phyloP scores from a whole-genome alignment of 148 eudicot species.

The Fagopyrum homotropicum region DNA sequence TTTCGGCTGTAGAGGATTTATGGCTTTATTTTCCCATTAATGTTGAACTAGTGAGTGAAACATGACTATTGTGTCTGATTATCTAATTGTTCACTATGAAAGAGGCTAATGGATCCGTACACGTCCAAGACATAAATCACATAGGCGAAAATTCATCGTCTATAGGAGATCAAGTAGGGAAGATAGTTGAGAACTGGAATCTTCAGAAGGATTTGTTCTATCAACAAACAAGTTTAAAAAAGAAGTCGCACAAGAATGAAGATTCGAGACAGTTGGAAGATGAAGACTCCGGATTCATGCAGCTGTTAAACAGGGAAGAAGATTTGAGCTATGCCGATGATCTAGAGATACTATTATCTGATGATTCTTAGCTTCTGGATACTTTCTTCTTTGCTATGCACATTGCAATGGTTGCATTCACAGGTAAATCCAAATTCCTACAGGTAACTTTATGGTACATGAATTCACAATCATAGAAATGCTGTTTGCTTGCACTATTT shows the following conservation, averaged over 20 bases:
- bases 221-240: slow-evolving; percentile 16
- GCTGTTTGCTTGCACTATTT: too few species aligned
- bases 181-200: slow-evolving; percentile 53
- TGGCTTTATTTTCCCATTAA: too few species aligned
- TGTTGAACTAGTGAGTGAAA: too few species aligned
- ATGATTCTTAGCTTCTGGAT: background rate
- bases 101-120: slow-evolving; percentile 57
- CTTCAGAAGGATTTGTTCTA: slow-evolving; percentile 46
- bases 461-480: too few species aligned
- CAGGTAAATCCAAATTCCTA: background rate
- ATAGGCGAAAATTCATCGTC: slow-evolving; percentile 43
- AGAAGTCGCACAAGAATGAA: background rate
- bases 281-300: background rate
- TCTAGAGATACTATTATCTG: slow-evolving; percentile 17
- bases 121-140: slow-evolving; percentile 58
- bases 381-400: background rate
- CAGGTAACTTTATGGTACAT: background rate
- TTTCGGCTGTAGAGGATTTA: too few species aligned
- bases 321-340: slow-evolving; percentile 19
- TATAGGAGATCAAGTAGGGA: slow-evolving; percentile 48
- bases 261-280: too few species aligned
- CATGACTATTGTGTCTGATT: background rate
- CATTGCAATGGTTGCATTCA: background rate
- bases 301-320: slow-evolving; percentile 13
- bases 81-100: background rate